Evolutionary conservation across 1,284 basidiomycete species (phyloP), one percentile per base, ranked within the genome.

Genomic region (Sanghuangporus sanghuang): DNA sequence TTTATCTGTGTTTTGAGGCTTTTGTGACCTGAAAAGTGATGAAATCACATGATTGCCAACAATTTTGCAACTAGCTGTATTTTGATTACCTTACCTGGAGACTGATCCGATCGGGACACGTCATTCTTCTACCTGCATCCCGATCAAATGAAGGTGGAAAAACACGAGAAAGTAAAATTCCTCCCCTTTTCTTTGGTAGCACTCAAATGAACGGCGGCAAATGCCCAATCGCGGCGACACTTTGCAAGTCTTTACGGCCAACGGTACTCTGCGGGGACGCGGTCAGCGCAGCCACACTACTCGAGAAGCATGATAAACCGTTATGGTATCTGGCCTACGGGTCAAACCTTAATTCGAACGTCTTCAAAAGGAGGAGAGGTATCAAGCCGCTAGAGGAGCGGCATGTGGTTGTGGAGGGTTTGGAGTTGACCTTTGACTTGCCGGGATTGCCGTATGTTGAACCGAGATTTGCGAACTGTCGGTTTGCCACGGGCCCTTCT

Each of bases 261-360:
- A 36, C 35, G 7, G 12, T 53, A 16, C 14, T 46, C 14, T 11
- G 11, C 14, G 38, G 38, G 14, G 18, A 39, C 3, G 36, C 38
- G 35, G 9, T 0, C n/a, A n/a, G 9, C 16, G 42, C 14, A 18
- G 38, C 38, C 35, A 18, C 35, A 8, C 36, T 42, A 23, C 39
- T 46, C 18, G 55, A 39, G 36, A 42, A 40, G 18, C 55, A 7
- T 5, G 38, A 62, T 18, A 39, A 63, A 14, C 59, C 39, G 32
- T 12, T 64, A 5, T 67, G 67, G 67, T 67, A 67, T 40, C 59
- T 67, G 14, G 67, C 67, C 11, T 67, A 67, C 52, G 65, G 65
- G 1, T 67, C 67, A 8, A 67, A 66, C 39, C 62, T 67, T 12
- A 57, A 63, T 40, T 61, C 65, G 11, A 40, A 39, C 9, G 55